A percentile compares a stretch with the other conserved stretches of the same genome.
Conservation (phyloP, 768 basidiomycete species). For the Lactarius akahatsu region DNA sequence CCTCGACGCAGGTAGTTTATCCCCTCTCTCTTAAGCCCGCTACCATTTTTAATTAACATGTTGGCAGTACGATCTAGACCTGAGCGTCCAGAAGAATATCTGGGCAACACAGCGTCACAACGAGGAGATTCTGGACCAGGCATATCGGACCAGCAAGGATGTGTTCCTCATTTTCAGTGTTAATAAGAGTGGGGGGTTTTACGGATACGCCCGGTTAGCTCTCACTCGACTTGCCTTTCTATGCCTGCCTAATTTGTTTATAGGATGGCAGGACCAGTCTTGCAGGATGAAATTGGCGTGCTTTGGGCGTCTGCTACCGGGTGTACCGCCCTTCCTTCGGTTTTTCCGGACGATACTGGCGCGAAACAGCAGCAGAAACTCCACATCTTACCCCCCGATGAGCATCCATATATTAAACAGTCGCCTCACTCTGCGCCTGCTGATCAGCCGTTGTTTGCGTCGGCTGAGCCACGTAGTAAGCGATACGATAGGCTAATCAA, state of each 20-base stretch:
- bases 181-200: slow-evolving; percentile 93
- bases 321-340: neutral
- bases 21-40: neutral
- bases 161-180: slow-evolving; percentile 91
- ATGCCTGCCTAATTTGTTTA: slow-evolving; percentile 2
- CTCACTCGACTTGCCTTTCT: slow-evolving; percentile 2
- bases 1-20: slow-evolving; percentile 65
- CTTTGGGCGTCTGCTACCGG: slow-evolving; percentile 49
- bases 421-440: slow-evolving; percentile 41
- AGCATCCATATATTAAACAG: slow-evolving; percentile 41
- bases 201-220: slow-evolving; percentile 80
- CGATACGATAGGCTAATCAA: slow-evolving; percentile 38
- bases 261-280: slow-evolving; percentile 73
- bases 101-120: slow-evolving; percentile 97
- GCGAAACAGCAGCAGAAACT: neutral
- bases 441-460: slow-evolving; percentile 43
- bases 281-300: slow-evolving; percentile 48
- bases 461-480: slow-evolving; percentile 48
- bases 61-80: slow-evolving; percentile 68
- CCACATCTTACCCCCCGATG: slow-evolving; percentile 40
- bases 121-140: slow-evolving; percentile 87
- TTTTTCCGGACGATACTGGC: slow-evolving; percentile 12
- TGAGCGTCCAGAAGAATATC: slow-evolving; percentile 71
- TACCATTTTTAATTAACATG: neutral
- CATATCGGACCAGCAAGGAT: slow-evolving; percentile 85